Evolutionary conservation across 768 basidiomycete genomes (phyloP).

Genomic region (Solioccasus polychromus): DNA sequence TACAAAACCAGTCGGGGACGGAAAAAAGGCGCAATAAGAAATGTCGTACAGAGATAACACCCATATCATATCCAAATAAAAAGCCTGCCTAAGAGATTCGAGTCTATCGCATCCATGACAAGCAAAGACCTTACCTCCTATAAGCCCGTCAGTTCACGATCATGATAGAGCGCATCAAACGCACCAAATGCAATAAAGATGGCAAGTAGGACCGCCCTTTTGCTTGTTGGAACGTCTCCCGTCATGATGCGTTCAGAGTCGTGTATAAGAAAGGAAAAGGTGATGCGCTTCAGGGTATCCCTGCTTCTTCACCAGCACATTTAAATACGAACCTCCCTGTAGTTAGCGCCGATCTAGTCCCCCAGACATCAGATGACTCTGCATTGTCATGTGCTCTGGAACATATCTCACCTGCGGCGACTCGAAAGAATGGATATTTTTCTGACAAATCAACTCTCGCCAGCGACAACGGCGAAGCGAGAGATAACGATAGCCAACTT

Average conservation of each 20-base stretch:
- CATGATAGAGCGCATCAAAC: conserved; percentile 16
- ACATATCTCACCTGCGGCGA: background rate
- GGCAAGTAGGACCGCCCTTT: conserved; percentile 59
- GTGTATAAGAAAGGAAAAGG: background rate
- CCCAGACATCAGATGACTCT: conserved; percentile 17
- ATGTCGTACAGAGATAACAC: conserved; percentile 62
- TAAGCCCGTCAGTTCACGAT: background rate
- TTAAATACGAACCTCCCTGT: conserved; percentile 10
- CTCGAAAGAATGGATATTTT: background rate
- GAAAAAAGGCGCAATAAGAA: conserved; percentile 1
- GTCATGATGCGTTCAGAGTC: conserved; percentile 16
- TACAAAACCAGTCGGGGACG: conserved; percentile 19
- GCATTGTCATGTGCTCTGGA: conserved; percentile 5
- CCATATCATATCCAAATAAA: conserved; percentile 74
- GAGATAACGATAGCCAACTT: background rate
- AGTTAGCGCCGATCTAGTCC: background rate
- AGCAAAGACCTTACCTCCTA: conserved; percentile 20
- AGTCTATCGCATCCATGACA: background rate
- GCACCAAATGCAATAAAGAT: conserved; percentile 73
- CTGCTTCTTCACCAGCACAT: background rate
- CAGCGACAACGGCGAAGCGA: background rate
- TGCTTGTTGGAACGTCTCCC: conserved; percentile 57
- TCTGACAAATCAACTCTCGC: conserved; percentile 1
- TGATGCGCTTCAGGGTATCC: background rate
- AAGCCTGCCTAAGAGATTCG: conserved; percentile 39